phyloP scores from a whole-genome alignment of 176 grass and related monocot genomes.

The Rhipidocladum racemiflorum region DNA sequence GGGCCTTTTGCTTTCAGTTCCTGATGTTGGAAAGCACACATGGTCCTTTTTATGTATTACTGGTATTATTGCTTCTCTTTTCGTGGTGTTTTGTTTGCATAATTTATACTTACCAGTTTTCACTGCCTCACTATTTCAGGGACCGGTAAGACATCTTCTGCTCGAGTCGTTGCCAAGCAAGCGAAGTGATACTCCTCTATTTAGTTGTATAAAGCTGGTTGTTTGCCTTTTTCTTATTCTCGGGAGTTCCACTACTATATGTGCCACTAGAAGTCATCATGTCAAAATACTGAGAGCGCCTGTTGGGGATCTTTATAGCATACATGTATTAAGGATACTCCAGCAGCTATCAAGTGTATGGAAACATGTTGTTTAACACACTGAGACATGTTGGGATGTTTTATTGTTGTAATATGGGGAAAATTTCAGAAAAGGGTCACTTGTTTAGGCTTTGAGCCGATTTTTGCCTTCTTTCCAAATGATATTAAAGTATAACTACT shows the following conservation, averaged over 20 bases:
- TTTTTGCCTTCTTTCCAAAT: background rate
- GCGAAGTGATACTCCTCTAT: slow-evolving; percentile 36
- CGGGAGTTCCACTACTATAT: slow-evolving; percentile 93
- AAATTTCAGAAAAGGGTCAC: background rate
- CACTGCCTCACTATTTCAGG: slow-evolving; percentile 42
- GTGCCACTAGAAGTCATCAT: slow-evolving; percentile 91
- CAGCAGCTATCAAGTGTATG: slow-evolving; percentile 4
- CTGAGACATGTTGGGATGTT: background rate
- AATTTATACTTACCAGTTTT: slow-evolving; percentile 10
- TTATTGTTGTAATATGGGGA: background rate
- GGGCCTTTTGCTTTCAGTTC: background rate
- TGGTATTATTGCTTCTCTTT: background rate
- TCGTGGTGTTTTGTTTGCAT: background rate
- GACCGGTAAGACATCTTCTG: slow-evolving; percentile 92
- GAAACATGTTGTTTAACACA: background rate
- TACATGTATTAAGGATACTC: background rate
- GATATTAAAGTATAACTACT: background rate
- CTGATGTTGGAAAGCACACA: background rate
- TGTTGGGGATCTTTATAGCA: slow-evolving; percentile 35
- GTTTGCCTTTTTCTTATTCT: no score
- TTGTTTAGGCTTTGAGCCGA: background rate
- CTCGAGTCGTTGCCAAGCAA: slow-evolving; percentile 94
- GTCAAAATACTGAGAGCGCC: slow-evolving; percentile 94
- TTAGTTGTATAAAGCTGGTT: no score
- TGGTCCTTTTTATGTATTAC: background rate